phyloP scores from a whole-genome alignment of 805 yeast genomes.

The Zygotorulaspora chibaensis region DNA sequence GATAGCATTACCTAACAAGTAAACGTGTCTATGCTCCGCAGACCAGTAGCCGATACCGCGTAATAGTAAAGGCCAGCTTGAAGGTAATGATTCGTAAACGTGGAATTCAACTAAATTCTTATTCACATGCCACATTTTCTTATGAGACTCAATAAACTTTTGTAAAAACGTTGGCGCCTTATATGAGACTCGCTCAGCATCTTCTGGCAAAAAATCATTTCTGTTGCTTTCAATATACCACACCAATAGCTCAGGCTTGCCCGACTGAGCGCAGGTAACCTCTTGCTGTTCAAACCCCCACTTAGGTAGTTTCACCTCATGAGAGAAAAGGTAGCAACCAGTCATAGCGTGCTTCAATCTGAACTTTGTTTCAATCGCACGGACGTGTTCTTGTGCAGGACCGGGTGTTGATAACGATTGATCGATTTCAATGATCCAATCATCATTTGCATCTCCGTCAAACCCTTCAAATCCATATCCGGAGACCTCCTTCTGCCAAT shows the following conservation, averaged over 20 bases:
- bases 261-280: constrained; percentile 74
- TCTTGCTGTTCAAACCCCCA: constrained; percentile 87
- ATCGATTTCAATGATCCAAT: constrained; percentile 71
- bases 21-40: constrained; percentile 48
- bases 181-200: constrained; percentile 51
- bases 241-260: constrained; percentile 52
- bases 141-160: constrained; percentile 62
- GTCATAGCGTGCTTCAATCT: constrained; percentile 76
- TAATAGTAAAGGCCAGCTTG: constrained; percentile 65
- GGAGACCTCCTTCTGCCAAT: constrained; percentile 82
- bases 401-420: constrained; percentile 46
- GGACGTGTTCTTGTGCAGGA: constrained; percentile 50
- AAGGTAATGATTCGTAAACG: constrained; percentile 66
- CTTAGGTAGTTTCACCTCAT: constrained; percentile 66
- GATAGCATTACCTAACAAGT: constrained; percentile 73
- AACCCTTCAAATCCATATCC: constrained; percentile 75
- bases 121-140: constrained; percentile 75
- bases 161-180: constrained; percentile 49
- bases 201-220: constrained; percentile 43
- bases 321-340: constrained; percentile 74
- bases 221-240: constrained; percentile 75
- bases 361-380: constrained; percentile 66
- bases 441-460: constrained; percentile 80
- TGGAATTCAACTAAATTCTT: constrained; percentile 65
- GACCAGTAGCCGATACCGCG: constrained; percentile 86